phyloP scores from a whole-genome alignment of 2,329 filamentous ascomycete species.

The Cryoendolithus antarcticus region DNA sequence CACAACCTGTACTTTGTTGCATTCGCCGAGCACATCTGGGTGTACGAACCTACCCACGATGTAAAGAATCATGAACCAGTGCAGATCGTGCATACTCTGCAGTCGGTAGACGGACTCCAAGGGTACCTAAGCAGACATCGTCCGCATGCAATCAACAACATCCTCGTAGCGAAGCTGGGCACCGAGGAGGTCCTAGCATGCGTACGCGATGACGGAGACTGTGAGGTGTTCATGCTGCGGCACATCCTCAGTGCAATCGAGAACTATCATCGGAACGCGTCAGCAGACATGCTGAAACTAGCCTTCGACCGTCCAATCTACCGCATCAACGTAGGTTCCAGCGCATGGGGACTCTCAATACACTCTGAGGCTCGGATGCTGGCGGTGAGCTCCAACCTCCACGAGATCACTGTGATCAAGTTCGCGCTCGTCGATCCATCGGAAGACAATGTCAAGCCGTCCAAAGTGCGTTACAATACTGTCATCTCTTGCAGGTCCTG shows the following conservation, averaged over 20 bases:
- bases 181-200: conserved; percentile 38
- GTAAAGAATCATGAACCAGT: conserved; percentile 29
- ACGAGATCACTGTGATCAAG: conserved; percentile 45
- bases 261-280: too few relatives aligned
- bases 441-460: neutral
- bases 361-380: conserved; percentile 73
- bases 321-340: conserved; percentile 59
- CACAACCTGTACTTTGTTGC: conserved; percentile 40
- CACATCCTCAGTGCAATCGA: conserved; percentile 22
- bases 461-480: too few relatives aligned
- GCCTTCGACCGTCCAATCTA: conserved; percentile 44
- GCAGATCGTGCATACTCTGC: conserved; percentile 28
- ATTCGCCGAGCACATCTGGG: conserved; percentile 25
- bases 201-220: conserved; percentile 46
- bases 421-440: conserved; percentile 38
- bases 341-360: conserved; percentile 81
- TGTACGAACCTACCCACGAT: conserved; percentile 31
- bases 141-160: conserved; percentile 33
- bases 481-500: too few relatives aligned
- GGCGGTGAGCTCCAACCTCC: conserved; percentile 69
- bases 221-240: conserved; percentile 30
- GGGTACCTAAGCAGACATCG: conserved; percentile 25
- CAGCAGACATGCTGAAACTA: too few relatives aligned
- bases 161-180: conserved; percentile 33
- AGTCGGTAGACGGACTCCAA: conserved; percentile 18